Evolutionary conservation across 495 filamentous ascomycete genomes (phyloP).

Genomic region (Penicillium coprophilum): DNA sequence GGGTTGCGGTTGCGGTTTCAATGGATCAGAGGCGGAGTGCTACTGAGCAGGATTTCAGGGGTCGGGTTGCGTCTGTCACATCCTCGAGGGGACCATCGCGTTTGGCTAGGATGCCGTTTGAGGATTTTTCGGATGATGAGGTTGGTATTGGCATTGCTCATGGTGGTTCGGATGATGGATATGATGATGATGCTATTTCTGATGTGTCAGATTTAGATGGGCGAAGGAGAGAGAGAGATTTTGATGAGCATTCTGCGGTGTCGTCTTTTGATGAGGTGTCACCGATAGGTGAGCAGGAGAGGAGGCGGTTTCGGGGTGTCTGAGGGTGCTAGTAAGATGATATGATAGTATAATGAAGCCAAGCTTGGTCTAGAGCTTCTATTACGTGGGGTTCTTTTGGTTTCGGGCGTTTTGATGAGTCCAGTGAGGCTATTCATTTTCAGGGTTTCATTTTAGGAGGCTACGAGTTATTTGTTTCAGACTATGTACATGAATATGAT

Average conservation of each 20-base stretch:
- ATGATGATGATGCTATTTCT: slow-evolving; percentile 32
- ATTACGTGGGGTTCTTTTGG: neutral
- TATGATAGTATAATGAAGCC: slow-evolving; percentile 4
- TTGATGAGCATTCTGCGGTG: slow-evolving; percentile 40
- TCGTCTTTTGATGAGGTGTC: slow-evolving; percentile 34
- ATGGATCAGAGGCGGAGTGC: slow-evolving; percentile 18
- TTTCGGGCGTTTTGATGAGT: neutral
- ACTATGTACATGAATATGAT: slow-evolving; percentile 2
- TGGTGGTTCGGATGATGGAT: neutral
- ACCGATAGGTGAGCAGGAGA: neutral
- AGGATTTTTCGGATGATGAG: slow-evolving; percentile 20
- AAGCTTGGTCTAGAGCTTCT: neutral
- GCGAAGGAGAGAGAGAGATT: slow-evolving; percentile 16
- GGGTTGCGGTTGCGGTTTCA: slow-evolving; percentile 19
- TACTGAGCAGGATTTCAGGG: slow-evolving; percentile 14
- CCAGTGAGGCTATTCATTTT: neutral
- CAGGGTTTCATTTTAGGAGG: neutral
- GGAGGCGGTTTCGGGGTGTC: slow-evolving; percentile 1
- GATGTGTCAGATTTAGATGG: slow-evolving; percentile 31
- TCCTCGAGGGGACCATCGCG: slow-evolving; percentile 2
- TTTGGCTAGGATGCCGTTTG: slow-evolving; percentile 29
- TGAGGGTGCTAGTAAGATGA: neutral
- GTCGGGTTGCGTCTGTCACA: slow-evolving; percentile 11
- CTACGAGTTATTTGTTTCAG: neutral
- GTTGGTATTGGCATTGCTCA: slow-evolving; percentile 19